These are phyloP conservation scores for Mrakia blollopis DNA, from an alignment of 768 basidiomycete species.

Conservation along the genomic window DNA sequence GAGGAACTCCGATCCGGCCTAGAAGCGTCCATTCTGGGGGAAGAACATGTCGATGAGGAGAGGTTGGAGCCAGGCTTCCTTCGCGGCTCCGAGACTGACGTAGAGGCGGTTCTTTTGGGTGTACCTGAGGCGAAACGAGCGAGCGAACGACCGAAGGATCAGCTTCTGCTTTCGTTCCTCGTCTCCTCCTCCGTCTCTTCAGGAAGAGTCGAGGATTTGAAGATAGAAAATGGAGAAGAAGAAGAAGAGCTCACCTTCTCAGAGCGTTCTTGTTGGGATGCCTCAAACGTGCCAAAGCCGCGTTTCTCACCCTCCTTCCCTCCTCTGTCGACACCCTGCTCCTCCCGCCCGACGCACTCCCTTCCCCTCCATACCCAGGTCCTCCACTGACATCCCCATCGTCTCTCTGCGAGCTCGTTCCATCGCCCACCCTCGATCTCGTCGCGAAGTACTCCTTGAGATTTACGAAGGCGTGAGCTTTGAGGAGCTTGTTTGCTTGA, in stretches of 20 bases:
- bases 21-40: not conserved
- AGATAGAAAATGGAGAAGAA: not conserved
- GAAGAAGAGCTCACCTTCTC: not conserved
- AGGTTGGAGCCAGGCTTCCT: conserved; percentile 18
- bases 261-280: not conserved
- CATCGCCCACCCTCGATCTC: not conserved
- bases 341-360: not conserved
- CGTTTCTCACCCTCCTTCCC: not conserved
- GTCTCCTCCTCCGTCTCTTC: too few species aligned
- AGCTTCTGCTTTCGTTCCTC: not conserved
- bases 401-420: not conserved
- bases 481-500: conserved; percentile 16
- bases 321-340: not conserved
- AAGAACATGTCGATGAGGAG: conserved; percentile 21
- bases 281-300: not conserved
- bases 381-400: not conserved
- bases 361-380: not conserved
- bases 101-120: conserved; percentile 16
- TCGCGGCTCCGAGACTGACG: conserved; percentile 3
- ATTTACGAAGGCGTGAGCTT: conserved; percentile 17
- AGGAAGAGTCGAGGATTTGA: too few species aligned
- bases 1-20: not conserved
- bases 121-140: not conserved
- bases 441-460: conserved; percentile 18
- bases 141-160: not conserved